These are phyloP conservation scores for Exophiala oligosperma DNA, from an alignment of 2,329 filamentous ascomycete species.

Conservation along the genomic window DNA sequence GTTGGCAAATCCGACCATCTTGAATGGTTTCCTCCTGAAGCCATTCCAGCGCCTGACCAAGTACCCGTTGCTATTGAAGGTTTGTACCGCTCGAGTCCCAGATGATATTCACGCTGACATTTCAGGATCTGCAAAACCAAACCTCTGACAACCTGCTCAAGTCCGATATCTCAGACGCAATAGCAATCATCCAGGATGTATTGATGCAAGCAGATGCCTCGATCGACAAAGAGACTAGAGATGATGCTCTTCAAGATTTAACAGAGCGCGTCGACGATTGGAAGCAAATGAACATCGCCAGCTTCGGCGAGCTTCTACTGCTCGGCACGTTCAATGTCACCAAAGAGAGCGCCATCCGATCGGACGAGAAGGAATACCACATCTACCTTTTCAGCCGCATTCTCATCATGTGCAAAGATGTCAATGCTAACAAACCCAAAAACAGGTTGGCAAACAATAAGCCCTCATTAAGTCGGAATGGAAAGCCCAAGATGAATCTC, in stretches of 20 bases:
- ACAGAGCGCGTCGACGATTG: slow-evolving; percentile 87
- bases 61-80: slow-evolving; percentile 86
- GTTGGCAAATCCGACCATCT: slow-evolving; percentile 79
- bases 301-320: slow-evolving; percentile 85
- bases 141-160: slow-evolving; percentile 70
- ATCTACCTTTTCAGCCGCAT: slow-evolving; percentile 97
- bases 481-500: slow-evolving; percentile 77
- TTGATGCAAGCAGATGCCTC: slow-evolving; percentile 85
- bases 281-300: slow-evolving; percentile 87
- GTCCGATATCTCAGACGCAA: slow-evolving; percentile 71
- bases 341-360: slow-evolving; percentile 58
- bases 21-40: slow-evolving; percentile 92
- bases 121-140: slow-evolving; percentile 81
- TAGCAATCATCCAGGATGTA: slow-evolving; percentile 78
- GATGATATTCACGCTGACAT: slow-evolving; percentile 5
- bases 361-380: slow-evolving; percentile 67
- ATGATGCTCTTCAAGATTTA: slow-evolving; percentile 81
- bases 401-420: slow-evolving; percentile 93
- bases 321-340: slow-evolving; percentile 90
- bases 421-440: slow-evolving; percentile 78
- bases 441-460: slow-evolving; percentile 62
- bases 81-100: slow-evolving; percentile 42
- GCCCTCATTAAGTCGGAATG: slow-evolving; percentile 70
- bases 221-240: slow-evolving; percentile 81
- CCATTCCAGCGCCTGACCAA: slow-evolving; percentile 95